Evolutionary conservation across 306 rosid genomes (phyloP).

Genomic region (Vachellia pachyceras): DNA sequence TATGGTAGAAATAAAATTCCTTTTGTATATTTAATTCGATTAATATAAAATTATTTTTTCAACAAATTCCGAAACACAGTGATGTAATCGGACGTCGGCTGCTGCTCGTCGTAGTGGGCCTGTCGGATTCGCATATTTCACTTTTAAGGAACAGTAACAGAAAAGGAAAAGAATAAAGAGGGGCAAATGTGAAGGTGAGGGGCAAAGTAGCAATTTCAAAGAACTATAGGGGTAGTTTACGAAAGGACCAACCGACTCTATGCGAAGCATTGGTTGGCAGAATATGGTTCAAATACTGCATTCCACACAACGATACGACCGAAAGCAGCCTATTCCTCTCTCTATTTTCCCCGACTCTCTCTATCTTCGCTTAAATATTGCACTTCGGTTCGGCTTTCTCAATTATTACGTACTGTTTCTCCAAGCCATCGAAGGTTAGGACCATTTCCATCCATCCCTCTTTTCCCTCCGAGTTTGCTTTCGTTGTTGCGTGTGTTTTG

Average conservation of each 20-base stretch:
- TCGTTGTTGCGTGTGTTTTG: neutral
- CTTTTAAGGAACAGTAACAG: neutral
- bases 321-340: neutral
- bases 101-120: neutral
- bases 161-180: neutral
- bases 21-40: too few relatives aligned
- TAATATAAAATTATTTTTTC: too few relatives aligned
- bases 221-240: conserved; percentile 6
- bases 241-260: conserved; percentile 7
- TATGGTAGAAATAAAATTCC: too few relatives aligned
- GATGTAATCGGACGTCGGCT: neutral
- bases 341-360: neutral
- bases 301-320: neutral
- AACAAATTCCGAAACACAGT: too few relatives aligned
- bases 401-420: neutral
- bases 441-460: neutral
- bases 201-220: conserved; percentile 7
- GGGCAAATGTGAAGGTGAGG: neutral
- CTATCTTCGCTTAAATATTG: neutral
- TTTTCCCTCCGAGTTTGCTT: neutral
- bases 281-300: neutral
- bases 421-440: conserved; percentile 6
- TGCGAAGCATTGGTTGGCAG: neutral
- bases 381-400: neutral
- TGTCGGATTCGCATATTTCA: neutral